These are phyloP conservation scores for Ophiocordyceps robertsii DNA, from an alignment of 2,329 filamentous ascomycete genomes.

Conservation along the genomic window DNA sequence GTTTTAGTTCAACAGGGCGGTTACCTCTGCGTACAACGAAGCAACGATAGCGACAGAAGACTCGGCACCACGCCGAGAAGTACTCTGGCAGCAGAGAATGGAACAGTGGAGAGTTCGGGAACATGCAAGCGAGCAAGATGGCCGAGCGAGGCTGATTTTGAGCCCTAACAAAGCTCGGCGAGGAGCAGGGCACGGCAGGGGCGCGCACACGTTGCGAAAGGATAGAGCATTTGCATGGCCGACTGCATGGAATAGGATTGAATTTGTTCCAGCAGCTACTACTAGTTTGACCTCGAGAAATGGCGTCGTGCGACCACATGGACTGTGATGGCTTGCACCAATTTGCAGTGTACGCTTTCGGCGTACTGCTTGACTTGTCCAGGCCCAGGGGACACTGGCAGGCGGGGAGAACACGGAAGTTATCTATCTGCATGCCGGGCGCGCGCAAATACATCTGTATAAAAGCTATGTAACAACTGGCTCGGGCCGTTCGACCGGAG, in stretches of 20 bases:
- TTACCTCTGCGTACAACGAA: too few species aligned
- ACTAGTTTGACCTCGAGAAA: neutral
- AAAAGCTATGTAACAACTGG: too few species aligned
- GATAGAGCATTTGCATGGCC: constrained; percentile 2
- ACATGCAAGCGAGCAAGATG: too few species aligned
- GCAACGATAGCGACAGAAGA: neutral
- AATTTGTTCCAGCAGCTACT: constrained; percentile 1
- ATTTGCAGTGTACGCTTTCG: too few species aligned
- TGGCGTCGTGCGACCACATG: neutral
- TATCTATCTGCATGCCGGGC: too few species aligned
- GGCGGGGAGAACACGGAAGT: too few species aligned
- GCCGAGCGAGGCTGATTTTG: too few species aligned
- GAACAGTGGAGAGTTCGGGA: neutral
- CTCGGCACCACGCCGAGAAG: neutral
- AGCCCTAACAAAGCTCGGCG: neutral
- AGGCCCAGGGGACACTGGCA: too few species aligned
- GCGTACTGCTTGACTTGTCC: too few species aligned
- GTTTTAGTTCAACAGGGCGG: constrained; percentile 1
- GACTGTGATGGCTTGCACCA: too few species aligned
- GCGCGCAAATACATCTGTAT: too few species aligned
- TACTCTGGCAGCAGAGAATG: neutral
- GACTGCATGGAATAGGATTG: constrained; percentile 2
- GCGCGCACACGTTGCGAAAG: neutral
- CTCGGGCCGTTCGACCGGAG: too few species aligned
- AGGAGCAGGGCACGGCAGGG: neutral